phyloP scores from a whole-genome alignment of 2,329 filamentous ascomycete species.

The Dryadomyces quercivorus region DNA sequence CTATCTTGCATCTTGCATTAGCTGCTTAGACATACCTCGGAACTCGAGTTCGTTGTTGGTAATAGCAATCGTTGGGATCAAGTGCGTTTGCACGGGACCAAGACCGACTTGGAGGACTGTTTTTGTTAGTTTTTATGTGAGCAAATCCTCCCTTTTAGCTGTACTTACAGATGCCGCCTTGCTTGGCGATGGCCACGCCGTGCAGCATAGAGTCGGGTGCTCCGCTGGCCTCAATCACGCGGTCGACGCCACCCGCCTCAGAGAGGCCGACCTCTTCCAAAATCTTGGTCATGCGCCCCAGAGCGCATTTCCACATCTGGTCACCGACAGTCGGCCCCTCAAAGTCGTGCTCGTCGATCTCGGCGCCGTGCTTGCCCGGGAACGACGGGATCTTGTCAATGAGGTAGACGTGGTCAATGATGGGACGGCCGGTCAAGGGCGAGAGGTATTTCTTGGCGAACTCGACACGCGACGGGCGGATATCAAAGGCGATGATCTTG shows the following conservation, averaged over 20 bases:
- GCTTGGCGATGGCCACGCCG: constrained; percentile 54
- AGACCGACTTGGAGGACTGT: constrained; percentile 65
- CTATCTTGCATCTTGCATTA: no score
- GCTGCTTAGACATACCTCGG: constrained; percentile 45
- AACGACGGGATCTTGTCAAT: constrained; percentile 43
- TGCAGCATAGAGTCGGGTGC: constrained; percentile 68
- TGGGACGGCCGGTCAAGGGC: constrained; percentile 23
- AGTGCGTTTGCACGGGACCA: constrained; percentile 68
- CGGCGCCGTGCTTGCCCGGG: constrained; percentile 29
- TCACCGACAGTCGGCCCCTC: constrained; percentile 2
- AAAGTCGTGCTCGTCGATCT: no score
- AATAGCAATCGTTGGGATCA: constrained; percentile 80
- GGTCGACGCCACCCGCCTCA: constrained; percentile 51
- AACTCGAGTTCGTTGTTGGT: constrained; percentile 81
- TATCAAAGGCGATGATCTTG: constrained; percentile 78
- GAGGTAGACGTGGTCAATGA: constrained; percentile 57
- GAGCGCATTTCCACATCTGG: background rate
- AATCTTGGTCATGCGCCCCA: constrained; percentile 29
- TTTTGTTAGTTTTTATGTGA: no score
- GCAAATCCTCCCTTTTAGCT: background rate
- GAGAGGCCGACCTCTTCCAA: constrained; percentile 47
- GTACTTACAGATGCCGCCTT: background rate
- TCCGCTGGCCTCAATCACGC: constrained; percentile 68
- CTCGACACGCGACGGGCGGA: constrained; percentile 64
- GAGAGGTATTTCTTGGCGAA: constrained; percentile 53